Evolutionary conservation across 2,329 filamentous ascomycete species (phyloP), one percentile per base, ranked within the genome.

Genomic region (Alternaria panax): DNA sequence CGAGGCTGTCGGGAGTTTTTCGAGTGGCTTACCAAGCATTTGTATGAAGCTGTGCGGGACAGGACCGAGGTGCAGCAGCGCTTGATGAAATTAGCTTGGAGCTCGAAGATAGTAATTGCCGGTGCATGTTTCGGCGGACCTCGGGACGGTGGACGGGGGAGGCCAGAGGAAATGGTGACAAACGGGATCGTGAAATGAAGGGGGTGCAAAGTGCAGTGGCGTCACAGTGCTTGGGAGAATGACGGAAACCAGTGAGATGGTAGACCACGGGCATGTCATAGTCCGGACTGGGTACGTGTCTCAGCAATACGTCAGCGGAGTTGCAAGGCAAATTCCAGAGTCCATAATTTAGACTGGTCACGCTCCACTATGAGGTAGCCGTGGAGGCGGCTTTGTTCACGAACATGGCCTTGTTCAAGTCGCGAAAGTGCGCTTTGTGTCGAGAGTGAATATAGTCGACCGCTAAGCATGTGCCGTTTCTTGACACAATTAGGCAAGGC

Each of bases 141-240:
- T 36, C 43, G 30, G 34, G 43, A 36, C 18, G 36, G 32, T 55
- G 27, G 24, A 32, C 11, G 30, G 34, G 27, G 24, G 25, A n/a
- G 30, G 34, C n/a, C n/a, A n/a, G n/a, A n/a, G n/a, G 3, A 27
- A 41, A 18, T 41, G 50, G 55, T 47, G 48, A 38, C 43, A 38
- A 48, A 48, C 42, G 28, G 42, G 20, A 34, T 34, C 30, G 7
- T 34, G 30, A 14, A 3, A 41, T 50, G 22, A 5, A 40, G 30
- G 30, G 24, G 12, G 47, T 51, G 28, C 7, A 27, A 57, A 45
- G 54, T 20, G 30, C 54, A 45, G 54, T 57, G 54, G 18, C 56
- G 56, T 59, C 56, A 59, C 56, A 36, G 51, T 59, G 51, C 56
- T 58, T 50, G 42, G 22, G 30, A 14, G n/a, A 5, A 3, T 2